Evolutionary conservation across 2,329 filamentous ascomycete species (phyloP).

Genomic region (Neonectria faginata): DNA sequence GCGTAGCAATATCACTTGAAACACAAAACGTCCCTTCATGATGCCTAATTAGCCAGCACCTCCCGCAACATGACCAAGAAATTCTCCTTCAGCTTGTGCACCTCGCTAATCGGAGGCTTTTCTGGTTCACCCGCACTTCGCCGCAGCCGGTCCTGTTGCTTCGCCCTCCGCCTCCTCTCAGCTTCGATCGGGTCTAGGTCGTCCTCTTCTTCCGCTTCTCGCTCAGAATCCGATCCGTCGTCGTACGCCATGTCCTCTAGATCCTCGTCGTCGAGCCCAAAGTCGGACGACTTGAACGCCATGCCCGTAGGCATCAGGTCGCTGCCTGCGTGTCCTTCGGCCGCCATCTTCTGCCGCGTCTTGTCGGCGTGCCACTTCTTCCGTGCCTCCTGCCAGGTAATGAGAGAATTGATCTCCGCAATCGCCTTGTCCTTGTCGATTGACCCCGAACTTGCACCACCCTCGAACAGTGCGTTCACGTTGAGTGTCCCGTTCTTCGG

Average conservation of each 20-base stretch:
- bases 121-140: conserved; percentile 84
- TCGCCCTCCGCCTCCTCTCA: conserved; percentile 81
- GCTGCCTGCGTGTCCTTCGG: conserved; percentile 68
- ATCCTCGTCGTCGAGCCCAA: conserved; percentile 89
- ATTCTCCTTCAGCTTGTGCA: conserved; percentile 81
- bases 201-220: conserved; percentile 80
- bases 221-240: conserved; percentile 73
- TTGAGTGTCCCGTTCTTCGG: conserved; percentile 88
- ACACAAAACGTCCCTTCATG: conserved; percentile 32
- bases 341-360: conserved; percentile 98
- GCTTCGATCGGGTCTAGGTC: conserved; percentile 88
- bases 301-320: conserved; percentile 65
- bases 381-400: conserved; percentile 92
- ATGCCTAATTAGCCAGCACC: conserved; percentile 78
- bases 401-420: conserved; percentile 84
- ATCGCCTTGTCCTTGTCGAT: conserved; percentile 80
- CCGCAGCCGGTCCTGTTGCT: conserved; percentile 82
- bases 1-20: conserved; percentile 5
- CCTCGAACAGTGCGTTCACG: conserved; percentile 92
- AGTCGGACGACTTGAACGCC: conserved; percentile 83
- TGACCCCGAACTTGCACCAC: conserved; percentile 73
- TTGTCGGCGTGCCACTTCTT: conserved; percentile 99
- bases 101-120: conserved; percentile 83
- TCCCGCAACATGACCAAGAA: conserved; percentile 85
- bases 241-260: conserved; percentile 87